Conservation (phyloP, 2,329 filamentous ascomycete species). For the Sordariomycetes sp. region DNA sequence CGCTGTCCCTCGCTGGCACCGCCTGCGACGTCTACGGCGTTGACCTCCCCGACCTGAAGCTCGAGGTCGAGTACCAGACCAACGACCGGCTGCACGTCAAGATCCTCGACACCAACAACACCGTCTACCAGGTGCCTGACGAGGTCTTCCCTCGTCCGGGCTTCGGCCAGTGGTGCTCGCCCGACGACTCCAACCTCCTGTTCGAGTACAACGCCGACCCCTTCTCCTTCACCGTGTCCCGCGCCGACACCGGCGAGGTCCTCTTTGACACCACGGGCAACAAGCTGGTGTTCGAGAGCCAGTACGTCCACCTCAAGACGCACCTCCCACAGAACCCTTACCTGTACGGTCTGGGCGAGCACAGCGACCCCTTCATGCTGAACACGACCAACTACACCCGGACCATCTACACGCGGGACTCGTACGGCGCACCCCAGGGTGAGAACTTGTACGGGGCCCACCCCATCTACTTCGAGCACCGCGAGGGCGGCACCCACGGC, state of each 20-base stretch:
- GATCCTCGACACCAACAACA: constrained; percentile 51
- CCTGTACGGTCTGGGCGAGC: constrained; percentile 69
- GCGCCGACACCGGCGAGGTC: constrained; percentile 25
- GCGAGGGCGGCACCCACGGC: constrained; percentile 42
- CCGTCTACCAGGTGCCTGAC: constrained; percentile 59
- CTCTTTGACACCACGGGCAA: constrained; percentile 60
- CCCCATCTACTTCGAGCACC: constrained; percentile 64
- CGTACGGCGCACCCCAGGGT: constrained; percentile 44
- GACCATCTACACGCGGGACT: constrained; percentile 57
- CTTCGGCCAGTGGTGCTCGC: not conserved
- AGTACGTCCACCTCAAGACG: constrained; percentile 64
- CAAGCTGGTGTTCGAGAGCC: constrained; percentile 60
- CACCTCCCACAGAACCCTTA: constrained; percentile 54
- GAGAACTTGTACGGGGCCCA: constrained; percentile 62
- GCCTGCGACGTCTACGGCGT: constrained; percentile 12
- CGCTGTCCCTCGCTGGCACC: constrained; percentile 11
- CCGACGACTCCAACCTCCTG: constrained; percentile 27
- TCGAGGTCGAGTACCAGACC: constrained; percentile 52
- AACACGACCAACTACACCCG: constrained; percentile 43
- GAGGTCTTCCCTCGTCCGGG: constrained; percentile 47
- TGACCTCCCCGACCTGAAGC: constrained; percentile 15
- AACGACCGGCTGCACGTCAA: constrained; percentile 50
- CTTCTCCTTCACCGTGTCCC: constrained; percentile 52
- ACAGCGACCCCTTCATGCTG: constrained; percentile 56
- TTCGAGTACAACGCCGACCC: constrained; percentile 32